These are phyloP conservation scores for Chloroidium sp. DNA, from an alignment of 163 green algal species.

Conservation along the genomic window DNA sequence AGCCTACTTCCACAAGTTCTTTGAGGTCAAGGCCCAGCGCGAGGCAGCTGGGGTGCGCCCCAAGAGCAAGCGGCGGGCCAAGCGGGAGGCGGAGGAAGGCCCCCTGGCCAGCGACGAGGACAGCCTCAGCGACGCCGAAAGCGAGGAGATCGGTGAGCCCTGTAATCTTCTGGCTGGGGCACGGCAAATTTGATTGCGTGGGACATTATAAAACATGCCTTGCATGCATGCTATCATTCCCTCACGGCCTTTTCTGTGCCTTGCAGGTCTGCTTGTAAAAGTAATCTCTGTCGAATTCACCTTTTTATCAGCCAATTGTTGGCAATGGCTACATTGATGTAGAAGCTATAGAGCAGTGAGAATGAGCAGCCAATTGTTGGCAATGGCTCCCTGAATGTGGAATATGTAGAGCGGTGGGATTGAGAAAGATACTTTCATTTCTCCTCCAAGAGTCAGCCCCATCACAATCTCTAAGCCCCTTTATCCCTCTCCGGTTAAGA, in stretches of 20 bases:
- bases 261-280: neutral
- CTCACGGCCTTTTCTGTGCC: no score
- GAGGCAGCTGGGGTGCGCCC: neutral
- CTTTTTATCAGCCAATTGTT: neutral
- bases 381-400: neutral
- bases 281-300: neutral
- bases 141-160: slow-evolving; percentile 3
- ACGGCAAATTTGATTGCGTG: neutral
- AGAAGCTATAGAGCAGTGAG: neutral
- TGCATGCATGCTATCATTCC: no score
- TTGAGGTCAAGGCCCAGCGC: neutral
- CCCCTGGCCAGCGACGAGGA: neutral
- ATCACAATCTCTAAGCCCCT: slow-evolving; percentile 7
- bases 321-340: neutral
- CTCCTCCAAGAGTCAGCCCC: neutral
- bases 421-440: neutral
- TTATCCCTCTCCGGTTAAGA: neutral
- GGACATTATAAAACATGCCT: neutral
- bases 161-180: neutral
- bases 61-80: neutral
- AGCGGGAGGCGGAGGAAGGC: neutral
- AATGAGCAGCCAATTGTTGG: neutral
- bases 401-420: slow-evolving; percentile 11
- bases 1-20: slow-evolving; percentile 71
- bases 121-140: slow-evolving; percentile 7